Conservation (phyloP, 129 eudicot species). For the Arctium minus region DNA sequence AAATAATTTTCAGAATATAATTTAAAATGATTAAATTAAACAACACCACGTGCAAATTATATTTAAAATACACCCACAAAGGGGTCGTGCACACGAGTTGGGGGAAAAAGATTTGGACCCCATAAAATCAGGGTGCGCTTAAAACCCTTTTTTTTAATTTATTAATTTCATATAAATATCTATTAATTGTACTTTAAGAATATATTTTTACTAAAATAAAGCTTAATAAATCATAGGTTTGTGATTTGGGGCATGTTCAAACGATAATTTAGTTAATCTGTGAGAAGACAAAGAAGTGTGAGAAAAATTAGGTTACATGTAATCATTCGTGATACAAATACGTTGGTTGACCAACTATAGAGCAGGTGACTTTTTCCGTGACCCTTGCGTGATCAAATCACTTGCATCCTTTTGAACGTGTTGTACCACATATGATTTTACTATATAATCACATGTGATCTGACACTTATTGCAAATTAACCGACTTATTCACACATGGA, state of each 20-base stretch:
- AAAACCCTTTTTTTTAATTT: neutral
- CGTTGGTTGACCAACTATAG: too few species aligned
- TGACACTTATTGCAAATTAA: too few species aligned
- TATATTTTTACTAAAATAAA: neutral
- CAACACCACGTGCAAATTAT: slow-evolving; percentile 20
- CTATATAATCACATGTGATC: too few species aligned
- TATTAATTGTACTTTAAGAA: slow-evolving; percentile 5
- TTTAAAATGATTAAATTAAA: neutral
- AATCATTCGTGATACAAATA: too few species aligned
- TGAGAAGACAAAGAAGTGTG: too few species aligned
- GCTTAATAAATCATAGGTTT: neutral
- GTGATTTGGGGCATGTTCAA: neutral
- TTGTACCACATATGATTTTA: too few species aligned
- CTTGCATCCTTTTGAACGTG: too few species aligned
- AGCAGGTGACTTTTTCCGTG: too few species aligned
- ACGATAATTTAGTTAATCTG: too few species aligned
- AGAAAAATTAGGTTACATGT: too few species aligned
- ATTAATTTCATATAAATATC: neutral
- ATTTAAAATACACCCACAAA: neutral
- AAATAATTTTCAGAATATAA: neutral
- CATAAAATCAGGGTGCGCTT: slow-evolving; percentile 27
- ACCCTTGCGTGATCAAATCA: too few species aligned
- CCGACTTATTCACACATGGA: too few species aligned
- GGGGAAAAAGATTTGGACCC: slow-evolving; percentile 24
- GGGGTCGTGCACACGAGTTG: slow-evolving; percentile 40